Evolutionary conservation across 176 grass and related monocot genomes (phyloP).

Genomic region (Poa annua): DNA sequence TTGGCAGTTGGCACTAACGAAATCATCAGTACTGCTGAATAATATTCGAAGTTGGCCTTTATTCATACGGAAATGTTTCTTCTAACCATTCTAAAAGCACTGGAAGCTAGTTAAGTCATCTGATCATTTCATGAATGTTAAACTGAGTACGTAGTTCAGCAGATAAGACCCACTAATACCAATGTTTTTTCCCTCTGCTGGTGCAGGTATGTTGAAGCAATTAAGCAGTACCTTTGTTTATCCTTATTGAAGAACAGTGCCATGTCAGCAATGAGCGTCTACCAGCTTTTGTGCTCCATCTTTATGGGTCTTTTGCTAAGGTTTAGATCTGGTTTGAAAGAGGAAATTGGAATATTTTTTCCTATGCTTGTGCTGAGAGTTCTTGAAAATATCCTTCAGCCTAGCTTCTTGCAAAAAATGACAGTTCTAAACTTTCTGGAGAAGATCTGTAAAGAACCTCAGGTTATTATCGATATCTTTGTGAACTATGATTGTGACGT

Average conservation of each 20-base stretch:
- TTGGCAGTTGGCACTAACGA: slow-evolving; percentile 20
- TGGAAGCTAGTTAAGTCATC: slow-evolving; percentile 25
- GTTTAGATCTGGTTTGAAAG: slow-evolving; percentile 91
- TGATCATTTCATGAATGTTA: slow-evolving; percentile 8
- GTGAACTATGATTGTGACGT: slow-evolving; percentile 99
- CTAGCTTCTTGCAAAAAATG: slow-evolving; percentile 99
- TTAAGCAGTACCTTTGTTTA: slow-evolving; percentile 96
- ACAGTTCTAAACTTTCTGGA: slow-evolving; percentile 87
- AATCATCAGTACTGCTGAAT: slow-evolving; percentile 4
- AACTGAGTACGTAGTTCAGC: slow-evolving; percentile 5
- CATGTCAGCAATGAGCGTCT: slow-evolving; percentile 88
- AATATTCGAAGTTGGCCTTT: slow-evolving; percentile 12
- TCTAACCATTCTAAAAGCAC: slow-evolving; percentile 2
- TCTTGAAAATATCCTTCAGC: slow-evolving; percentile 94
- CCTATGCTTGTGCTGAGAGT: slow-evolving; percentile 95
- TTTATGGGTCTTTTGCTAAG: slow-evolving; percentile 78
- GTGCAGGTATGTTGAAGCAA: slow-evolving; percentile 88
- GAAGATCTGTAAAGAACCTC: slow-evolving; percentile 84
- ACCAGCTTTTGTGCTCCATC: slow-evolving; percentile 94
- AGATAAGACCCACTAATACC: slow-evolving; percentile 30
- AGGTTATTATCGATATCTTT: slow-evolving; percentile 94
- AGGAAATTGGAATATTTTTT: slow-evolving; percentile 99
- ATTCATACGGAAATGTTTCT: slow-evolving; percentile 27
- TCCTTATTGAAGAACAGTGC: slow-evolving; percentile 99
- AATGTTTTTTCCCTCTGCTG: slow-evolving; percentile 19